phyloP scores from a whole-genome alignment of 805 yeast genomes.

The Ogataea angusta region DNA sequence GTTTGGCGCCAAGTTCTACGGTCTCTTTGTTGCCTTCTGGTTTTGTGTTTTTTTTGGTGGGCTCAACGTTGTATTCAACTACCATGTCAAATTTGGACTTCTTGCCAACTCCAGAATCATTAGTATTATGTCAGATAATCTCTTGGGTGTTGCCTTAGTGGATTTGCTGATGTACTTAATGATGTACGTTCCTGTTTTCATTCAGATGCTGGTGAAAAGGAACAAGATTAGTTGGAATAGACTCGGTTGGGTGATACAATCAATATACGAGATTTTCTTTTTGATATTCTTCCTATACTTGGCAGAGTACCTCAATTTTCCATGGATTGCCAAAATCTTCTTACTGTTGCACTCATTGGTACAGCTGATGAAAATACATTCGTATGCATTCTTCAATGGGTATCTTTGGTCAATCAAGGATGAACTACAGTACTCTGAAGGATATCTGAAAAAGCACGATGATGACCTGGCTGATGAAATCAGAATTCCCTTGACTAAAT shows the following conservation, averaged over 20 bases:
- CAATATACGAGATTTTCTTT: conserved; percentile 50
- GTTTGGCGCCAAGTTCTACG: conserved; percentile 56
- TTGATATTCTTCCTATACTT: conserved; percentile 51
- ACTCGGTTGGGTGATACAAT: conserved; percentile 63
- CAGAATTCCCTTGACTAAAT: conserved; percentile 38
- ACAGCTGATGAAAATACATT: conserved; percentile 91
- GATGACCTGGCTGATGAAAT: conserved; percentile 31
- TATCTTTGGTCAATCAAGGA: conserved; percentile 66
- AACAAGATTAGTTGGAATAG: conserved; percentile 55
- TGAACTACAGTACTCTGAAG: conserved; percentile 52
- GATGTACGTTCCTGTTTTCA: conserved; percentile 54
- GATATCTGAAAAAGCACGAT: conserved; percentile 40
- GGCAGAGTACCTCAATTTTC: conserved; percentile 55
- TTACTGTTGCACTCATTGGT: conserved; percentile 82
- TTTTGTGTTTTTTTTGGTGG: conserved; percentile 55
- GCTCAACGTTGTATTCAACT: conserved; percentile 50
- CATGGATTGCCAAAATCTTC: conserved; percentile 91
- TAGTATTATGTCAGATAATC: conserved; percentile 53
- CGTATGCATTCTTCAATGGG: conserved; percentile 89
- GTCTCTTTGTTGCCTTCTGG: conserved; percentile 83
- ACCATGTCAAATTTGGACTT: conserved; percentile 44
- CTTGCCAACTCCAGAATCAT: conserved; percentile 53
- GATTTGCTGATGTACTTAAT: conserved; percentile 74
- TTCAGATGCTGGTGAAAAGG: conserved; percentile 54
- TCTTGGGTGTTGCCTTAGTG: conserved; percentile 64